These are phyloP conservation scores for Scheffersomyces spartinae DNA, from an alignment of 805 yeast genomes.

Conservation along the genomic window DNA sequence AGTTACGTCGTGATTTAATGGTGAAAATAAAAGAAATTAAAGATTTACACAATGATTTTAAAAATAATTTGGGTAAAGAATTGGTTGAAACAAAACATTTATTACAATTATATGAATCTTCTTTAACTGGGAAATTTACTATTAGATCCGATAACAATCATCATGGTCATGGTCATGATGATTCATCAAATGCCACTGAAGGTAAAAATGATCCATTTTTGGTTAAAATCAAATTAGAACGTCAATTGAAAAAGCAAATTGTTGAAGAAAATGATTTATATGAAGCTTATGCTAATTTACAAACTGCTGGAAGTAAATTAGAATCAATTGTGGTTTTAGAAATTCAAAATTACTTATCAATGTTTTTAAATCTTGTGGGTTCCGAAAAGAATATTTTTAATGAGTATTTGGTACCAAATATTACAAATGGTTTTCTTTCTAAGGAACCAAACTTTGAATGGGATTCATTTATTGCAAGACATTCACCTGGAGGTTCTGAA, in stretches of 20 bases:
- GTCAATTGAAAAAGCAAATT: constrained; percentile 66
- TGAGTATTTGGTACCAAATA: constrained; percentile 50
- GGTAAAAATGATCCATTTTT: constrained; percentile 74
- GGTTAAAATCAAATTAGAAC: constrained; percentile 58
- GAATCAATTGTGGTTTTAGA: constrained; percentile 83
- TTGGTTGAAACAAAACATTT: constrained; percentile 21
- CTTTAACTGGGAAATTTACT: too few species aligned
- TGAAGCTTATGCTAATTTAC: constrained; percentile 81
- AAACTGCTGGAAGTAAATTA: constrained; percentile 77
- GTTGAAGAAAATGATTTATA: constrained; percentile 77
- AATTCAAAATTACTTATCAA: constrained; percentile 69
- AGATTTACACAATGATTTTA: constrained; percentile 74
- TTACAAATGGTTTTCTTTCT: constrained; percentile 59
- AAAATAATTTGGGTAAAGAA: constrained; percentile 61
- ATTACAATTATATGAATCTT: too few species aligned
- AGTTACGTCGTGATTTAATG: constrained; percentile 56
- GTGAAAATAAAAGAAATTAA: constrained; percentile 83
- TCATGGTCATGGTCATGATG: too few species aligned
- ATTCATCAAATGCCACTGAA: too few species aligned
- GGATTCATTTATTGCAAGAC: constrained; percentile 67
- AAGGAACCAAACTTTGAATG: constrained; percentile 80
- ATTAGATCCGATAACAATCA: too few species aligned
- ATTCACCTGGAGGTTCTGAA: too few species aligned
- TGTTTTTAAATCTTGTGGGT: constrained; percentile 59
- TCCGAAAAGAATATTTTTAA: constrained; percentile 66